Base-by-base conservation (phyloP, 2,329 filamentous ascomycete genomes). In the Trichoderma sp. region DNA sequence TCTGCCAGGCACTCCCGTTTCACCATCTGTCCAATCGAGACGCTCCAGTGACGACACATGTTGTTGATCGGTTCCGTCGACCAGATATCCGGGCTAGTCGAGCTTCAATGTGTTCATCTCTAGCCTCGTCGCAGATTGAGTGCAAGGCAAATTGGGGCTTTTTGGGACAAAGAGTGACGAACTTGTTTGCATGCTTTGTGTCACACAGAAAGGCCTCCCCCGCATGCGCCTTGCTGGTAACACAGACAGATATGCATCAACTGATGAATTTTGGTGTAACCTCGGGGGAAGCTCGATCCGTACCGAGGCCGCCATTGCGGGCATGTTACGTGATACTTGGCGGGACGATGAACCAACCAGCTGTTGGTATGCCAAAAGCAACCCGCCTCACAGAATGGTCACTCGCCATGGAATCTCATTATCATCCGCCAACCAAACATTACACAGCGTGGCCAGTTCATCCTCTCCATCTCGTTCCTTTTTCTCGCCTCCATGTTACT, bases 21-120 rank as follows among this genome's bases (percentile, higher is more conserved):
- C 41, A 64, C 21, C 8, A 14, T 56, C 24, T 29, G 60, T 73
- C 71, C 71, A 73, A 73, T 73, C 21, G 41, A 41, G 62, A 14
- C 41, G 71, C 62, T 56, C 31, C 56, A 14, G 60, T 73, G 71
- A 73, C 71, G 71, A 56, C 71, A 73, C 71, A 73, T 65, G 35
- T 56, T 56, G 33, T 73, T 41, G 71, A 38, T 56, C 71, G 27
- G n/a, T 50, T n/a, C 38, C 41, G 9, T 16, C 11, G 27, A 35
- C 59, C 56, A 64, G 38, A 33, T 14, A 27, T 31, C 16, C 24
- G 56, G 29, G 8, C 4, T 45, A 29, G 45, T 62, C 50, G 56
- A 24, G 21, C 53, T 14, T 24, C 16, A 6, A 21, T 9, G 21
- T 31, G 29, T 24, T 53, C 66, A 59, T 12, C 60, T 35, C 53